Evolutionary conservation across 1,139 yeast species (phyloP), one percentile per base, ranked within the genome.

Genomic region (Zygoascus sp.): DNA sequence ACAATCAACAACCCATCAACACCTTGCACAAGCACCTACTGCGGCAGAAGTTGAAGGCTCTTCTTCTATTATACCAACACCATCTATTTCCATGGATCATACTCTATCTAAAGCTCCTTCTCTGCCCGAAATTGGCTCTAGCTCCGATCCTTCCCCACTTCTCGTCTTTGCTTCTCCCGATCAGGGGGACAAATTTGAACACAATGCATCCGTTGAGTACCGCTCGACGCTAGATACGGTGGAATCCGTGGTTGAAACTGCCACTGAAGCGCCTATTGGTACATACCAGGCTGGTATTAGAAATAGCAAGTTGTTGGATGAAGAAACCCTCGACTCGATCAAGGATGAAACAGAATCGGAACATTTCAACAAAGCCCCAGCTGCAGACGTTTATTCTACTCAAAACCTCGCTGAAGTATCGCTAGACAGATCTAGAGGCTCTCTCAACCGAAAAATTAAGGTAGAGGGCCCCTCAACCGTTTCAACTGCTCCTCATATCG

Each of bases 81-180:
- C 28, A 7, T 25, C 28, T 3, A n/a, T 32, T n/a, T 15, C 20
- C 13, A 10, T 15, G 3, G 13, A 32, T n/a, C 35, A 16, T 17
- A 3, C 17, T 25, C 21, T 32, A 5, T n/a, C 41, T 2, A 10
- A 16, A 2, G 32, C 41, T 10, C 41, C 41, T 10, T 23, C 32
- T 10, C 32, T 38, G 20, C 41, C 41, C 10, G 41, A 38, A 23
- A 23, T 38, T 22, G 32, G 21, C 7, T 13, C 32, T 8, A 15
- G n/a, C 13, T 17, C 20, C 13, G 30, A 15, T 11, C 21, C 32
- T 21, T 38, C 41, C 2, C 41, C 41, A 5, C 20, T 38, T 5
- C n/a, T 38, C 16, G 32, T 16, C 9, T 16, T 38, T 6, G 20
- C 6, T 5, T 16, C 41, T 15, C 41, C 41, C 13, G 41, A 13